phyloP scores from a whole-genome alignment of 2,329 filamentous ascomycete species.

The Stachybotrys chartarum region DNA sequence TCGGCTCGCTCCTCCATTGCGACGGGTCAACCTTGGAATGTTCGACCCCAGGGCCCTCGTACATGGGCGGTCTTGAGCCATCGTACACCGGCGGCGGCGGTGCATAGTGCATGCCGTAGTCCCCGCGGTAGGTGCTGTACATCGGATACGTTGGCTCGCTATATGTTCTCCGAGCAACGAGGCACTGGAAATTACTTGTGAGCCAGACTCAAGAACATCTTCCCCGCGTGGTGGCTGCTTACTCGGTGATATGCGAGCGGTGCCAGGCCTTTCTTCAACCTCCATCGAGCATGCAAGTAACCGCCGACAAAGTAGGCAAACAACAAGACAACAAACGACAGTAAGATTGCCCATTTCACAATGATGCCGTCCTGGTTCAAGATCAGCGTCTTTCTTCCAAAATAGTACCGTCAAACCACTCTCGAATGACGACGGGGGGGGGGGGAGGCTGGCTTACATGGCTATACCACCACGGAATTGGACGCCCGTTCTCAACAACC shows the following conservation, averaged over 20 bases:
- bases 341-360: constrained; percentile 66
- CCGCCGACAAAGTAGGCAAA: constrained; percentile 58
- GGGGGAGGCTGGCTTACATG: constrained; percentile 11
- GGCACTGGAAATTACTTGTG: not conserved
- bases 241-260: constrained; percentile 67
- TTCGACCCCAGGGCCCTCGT: constrained; percentile 40
- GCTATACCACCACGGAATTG: constrained; percentile 19
- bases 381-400: constrained; percentile 3
- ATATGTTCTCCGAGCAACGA: constrained; percentile 4
- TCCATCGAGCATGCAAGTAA: constrained; percentile 60
- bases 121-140: constrained; percentile 16
- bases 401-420: too few relatives aligned
- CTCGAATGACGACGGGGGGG: too few relatives aligned
- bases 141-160: constrained; percentile 17
- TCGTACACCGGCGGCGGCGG: constrained; percentile 53
- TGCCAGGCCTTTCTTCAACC: constrained; percentile 57
- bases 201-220: not conserved
- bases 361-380: constrained; percentile 49
- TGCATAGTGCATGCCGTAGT: constrained; percentile 44
- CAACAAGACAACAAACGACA: constrained; percentile 50
- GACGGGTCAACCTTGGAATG: constrained; percentile 46
- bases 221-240: constrained; percentile 18
- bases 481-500: constrained; percentile 14
- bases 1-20: constrained; percentile 28
- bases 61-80: constrained; percentile 48